Percentiles rank a stretch among this genome's conserved stretches.
Conservation (phyloP, 1,139 yeast genomes). For the Lodderomyces beijingensis region DNA sequence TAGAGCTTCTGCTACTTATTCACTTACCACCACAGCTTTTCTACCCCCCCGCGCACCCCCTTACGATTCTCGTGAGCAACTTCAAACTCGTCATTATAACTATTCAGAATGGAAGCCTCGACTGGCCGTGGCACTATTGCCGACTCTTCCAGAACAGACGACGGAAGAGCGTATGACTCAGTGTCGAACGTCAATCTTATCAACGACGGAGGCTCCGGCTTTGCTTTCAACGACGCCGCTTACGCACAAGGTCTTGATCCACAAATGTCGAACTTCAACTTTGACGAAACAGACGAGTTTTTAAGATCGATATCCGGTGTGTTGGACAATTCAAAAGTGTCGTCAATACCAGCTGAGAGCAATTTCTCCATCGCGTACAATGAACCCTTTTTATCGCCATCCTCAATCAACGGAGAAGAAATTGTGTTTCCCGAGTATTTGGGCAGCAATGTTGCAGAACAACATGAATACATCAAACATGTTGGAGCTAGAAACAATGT, state of each 20-base stretch:
- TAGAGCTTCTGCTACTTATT: no score
- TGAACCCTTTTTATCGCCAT: conserved; percentile 9
- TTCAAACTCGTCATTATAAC: no score
- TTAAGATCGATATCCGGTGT: conserved; percentile 30
- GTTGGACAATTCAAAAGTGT: conserved; percentile 4
- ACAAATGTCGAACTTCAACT: conserved; percentile 18
- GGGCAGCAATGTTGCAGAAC: background rate
- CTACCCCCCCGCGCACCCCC: no score
- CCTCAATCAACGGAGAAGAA: conserved; percentile 12
- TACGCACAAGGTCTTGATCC: conserved; percentile 3
- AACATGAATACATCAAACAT: conserved; percentile 1
- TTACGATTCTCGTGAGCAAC: no score
- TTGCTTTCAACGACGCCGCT: conserved; percentile 2
- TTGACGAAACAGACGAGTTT: conserved; percentile 34
- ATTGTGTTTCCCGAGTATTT: conserved; percentile 4
- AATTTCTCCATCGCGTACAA: conserved; percentile 4
- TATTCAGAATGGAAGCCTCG: no score
- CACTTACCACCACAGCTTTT: no score
- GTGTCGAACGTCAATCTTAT: conserved; percentile 1
- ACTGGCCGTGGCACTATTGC: no score
- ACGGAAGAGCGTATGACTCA: conserved; percentile 1
- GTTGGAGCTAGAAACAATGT: conserved; percentile 3
- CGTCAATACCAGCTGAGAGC: background rate
- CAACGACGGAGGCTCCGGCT: conserved; percentile 1
- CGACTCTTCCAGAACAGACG: no score